Evolutionary conservation across 2,329 filamentous ascomycete species (phyloP).

Genomic region (Escovopsis sp.): DNA sequence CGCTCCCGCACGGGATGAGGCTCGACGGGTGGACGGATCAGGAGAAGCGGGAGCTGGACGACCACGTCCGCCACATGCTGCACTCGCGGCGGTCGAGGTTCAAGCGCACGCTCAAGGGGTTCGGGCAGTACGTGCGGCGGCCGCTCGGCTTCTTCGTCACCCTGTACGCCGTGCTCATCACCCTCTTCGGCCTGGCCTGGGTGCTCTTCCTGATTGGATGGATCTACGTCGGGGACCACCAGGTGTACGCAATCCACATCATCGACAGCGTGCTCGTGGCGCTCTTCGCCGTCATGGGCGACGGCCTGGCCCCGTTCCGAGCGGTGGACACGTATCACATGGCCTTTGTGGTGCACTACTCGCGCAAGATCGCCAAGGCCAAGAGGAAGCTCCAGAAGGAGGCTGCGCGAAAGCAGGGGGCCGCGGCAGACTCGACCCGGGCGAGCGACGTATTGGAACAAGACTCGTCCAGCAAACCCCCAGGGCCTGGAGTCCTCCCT

Average conservation of each 20-base stretch:
- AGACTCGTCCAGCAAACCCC: no score
- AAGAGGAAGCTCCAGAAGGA: constrained; percentile 25
- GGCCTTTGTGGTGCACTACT: constrained; percentile 62
- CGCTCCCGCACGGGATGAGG: constrained; percentile 57
- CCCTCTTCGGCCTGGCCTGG: constrained; percentile 73
- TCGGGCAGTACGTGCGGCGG: constrained; percentile 60
- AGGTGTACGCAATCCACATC: constrained; percentile 53
- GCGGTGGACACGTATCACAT: constrained; percentile 77
- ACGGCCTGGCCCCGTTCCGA: constrained; percentile 59
- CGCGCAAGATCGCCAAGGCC: constrained; percentile 21
- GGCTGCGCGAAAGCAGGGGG: constrained; percentile 18
- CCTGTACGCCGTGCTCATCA: constrained; percentile 68
- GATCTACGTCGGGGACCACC: constrained; percentile 64
- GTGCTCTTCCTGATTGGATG: constrained; percentile 83
- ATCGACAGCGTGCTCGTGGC: constrained; percentile 59
- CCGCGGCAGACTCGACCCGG: constrained; percentile 3
- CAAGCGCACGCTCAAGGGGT: constrained; percentile 65
- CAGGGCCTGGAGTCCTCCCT: constrained; percentile 6
- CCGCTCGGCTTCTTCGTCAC: constrained; percentile 75
- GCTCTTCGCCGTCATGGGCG: constrained; percentile 55
- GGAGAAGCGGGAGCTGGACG: constrained; percentile 64
- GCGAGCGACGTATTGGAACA: not conserved
- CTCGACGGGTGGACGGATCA: constrained; percentile 60
- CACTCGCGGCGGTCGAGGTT: constrained; percentile 68
- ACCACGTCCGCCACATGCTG: constrained; percentile 75